phyloP scores from a whole-genome alignment of 2,329 filamentous ascomycete species.

The Ophiocordyceps camponoti-leonardi region DNA sequence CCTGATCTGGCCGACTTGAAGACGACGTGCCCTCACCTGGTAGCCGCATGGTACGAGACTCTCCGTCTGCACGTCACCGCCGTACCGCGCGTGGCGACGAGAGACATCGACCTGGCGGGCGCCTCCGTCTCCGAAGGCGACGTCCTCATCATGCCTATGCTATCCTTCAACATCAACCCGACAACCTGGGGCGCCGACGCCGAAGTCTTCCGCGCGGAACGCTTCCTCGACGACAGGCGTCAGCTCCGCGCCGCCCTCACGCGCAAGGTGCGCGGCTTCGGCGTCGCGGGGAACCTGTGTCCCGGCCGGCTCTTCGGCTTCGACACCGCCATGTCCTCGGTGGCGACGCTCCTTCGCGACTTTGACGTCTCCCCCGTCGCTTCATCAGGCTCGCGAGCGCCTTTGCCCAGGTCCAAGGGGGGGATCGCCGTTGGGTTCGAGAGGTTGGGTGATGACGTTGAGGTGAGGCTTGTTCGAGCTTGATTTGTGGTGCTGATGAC shows the following conservation, averaged over 20 bases:
- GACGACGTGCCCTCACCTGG: slow-evolving; percentile 12
- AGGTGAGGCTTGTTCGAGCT: not conserved
- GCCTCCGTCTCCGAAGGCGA: slow-evolving; percentile 7
- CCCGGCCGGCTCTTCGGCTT: slow-evolving; percentile 13
- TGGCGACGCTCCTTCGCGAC: slow-evolving; percentile 9
- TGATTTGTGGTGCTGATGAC: not conserved
- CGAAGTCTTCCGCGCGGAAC: slow-evolving; percentile 8
- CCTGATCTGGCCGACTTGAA: slow-evolving; percentile 9
- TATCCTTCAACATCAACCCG: slow-evolving; percentile 12
- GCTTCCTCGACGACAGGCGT: slow-evolving; percentile 11
- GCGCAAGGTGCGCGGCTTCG: slow-evolving; percentile 13
- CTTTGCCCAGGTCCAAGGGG: not conserved
- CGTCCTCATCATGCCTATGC: slow-evolving; percentile 15
- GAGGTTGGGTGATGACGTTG: not conserved
- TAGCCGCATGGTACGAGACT: slow-evolving; percentile 14
- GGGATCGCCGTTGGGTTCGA: not conserved
- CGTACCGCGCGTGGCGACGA: slow-evolving; percentile 12
- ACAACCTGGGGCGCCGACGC: slow-evolving; percentile 12
- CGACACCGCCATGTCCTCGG: slow-evolving; percentile 11
- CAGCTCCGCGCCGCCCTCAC: slow-evolving; percentile 6
- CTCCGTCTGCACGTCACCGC: slow-evolving; percentile 15
- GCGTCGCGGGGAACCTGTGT: slow-evolving; percentile 14
- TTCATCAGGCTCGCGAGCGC: not conserved
- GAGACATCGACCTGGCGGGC: slow-evolving; percentile 9
- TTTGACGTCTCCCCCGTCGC: slow-evolving; percentile 13